Conservation (phyloP, 2,329 filamentous ascomycete species). For the Paecilomyces sp. region DNA sequence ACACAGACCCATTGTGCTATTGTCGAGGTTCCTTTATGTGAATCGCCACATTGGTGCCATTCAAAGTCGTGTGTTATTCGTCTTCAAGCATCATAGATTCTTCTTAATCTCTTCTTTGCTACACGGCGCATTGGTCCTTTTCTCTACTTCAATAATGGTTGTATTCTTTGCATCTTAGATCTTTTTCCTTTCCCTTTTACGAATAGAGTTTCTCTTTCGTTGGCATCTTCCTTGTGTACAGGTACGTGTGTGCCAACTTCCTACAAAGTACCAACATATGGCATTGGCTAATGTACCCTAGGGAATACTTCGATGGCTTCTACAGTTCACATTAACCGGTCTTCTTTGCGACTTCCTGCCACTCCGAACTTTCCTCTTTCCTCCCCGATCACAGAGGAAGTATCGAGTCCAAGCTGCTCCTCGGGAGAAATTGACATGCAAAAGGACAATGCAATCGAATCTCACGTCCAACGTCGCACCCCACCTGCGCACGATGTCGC, state of each 20-base stretch:
- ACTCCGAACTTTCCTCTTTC: constrained; percentile 34
- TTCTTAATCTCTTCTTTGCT: not conserved
- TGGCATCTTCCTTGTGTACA: not conserved
- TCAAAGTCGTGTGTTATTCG: not conserved
- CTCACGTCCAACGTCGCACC: constrained; percentile 17
- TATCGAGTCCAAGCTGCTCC: constrained; percentile 29
- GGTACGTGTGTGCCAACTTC: not conserved
- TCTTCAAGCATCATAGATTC: not conserved
- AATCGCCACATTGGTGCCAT: not conserved
- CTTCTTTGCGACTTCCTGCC: constrained; percentile 19
- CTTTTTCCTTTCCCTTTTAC: not conserved
- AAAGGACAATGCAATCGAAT: constrained; percentile 23
- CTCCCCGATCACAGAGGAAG: constrained; percentile 37
- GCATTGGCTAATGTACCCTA: not conserved
- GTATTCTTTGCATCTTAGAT: not conserved
- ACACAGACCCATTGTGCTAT: not conserved
- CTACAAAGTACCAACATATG: not conserved
- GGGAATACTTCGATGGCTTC: not conserved
- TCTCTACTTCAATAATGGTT: not conserved
- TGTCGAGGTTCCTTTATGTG: not conserved
- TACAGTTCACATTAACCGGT: constrained; percentile 13
- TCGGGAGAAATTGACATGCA: constrained; percentile 22
- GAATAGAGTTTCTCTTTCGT: not conserved
- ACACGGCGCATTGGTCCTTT: not conserved
- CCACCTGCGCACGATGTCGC: constrained; percentile 6